These are phyloP conservation scores for Hepatocystis sp. DNA, from an alignment of 169 alveolate species.

Conservation along the genomic window DNA sequence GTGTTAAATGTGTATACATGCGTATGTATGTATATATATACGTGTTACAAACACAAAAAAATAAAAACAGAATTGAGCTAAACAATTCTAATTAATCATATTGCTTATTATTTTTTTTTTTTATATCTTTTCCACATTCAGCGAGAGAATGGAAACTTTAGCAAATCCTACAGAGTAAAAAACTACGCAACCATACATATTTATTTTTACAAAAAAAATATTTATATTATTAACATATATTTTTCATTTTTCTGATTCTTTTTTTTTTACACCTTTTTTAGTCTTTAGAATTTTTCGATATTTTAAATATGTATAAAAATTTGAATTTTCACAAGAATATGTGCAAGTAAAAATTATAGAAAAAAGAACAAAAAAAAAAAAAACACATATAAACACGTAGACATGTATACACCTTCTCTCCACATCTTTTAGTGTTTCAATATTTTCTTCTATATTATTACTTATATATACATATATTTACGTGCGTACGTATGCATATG, in stretches of 20 bases:
- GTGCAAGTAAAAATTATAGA: constrained; percentile 66
- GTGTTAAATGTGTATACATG: too few relatives aligned
- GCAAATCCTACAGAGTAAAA: constrained; percentile 73
- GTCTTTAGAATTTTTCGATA: constrained; percentile 72
- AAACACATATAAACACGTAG: neutral
- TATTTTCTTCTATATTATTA: too few relatives aligned
- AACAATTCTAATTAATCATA: too few relatives aligned
- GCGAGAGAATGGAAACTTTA: constrained; percentile 74
- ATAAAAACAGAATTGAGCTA: too few relatives aligned
- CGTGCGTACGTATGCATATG: too few relatives aligned
- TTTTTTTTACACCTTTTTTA: constrained; percentile 5
- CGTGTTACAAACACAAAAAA: too few relatives aligned
- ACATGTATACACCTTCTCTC: too few relatives aligned
- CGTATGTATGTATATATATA: too few relatives aligned
- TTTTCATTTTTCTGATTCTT: constrained; percentile 2
- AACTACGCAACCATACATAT: neutral
- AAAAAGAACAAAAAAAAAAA: constrained; percentile 7
- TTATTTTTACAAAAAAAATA: too few relatives aligned
- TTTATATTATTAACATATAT: neutral
- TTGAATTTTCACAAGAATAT: constrained; percentile 70
- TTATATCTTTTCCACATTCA: neutral
- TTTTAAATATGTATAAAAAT: constrained; percentile 56
- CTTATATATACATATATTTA: too few relatives aligned
- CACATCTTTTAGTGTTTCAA: too few relatives aligned
- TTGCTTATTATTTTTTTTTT: neutral